Evolutionary conservation across 2,329 filamentous ascomycete species (phyloP).

Genomic region (Pezicula rhizophila): DNA sequence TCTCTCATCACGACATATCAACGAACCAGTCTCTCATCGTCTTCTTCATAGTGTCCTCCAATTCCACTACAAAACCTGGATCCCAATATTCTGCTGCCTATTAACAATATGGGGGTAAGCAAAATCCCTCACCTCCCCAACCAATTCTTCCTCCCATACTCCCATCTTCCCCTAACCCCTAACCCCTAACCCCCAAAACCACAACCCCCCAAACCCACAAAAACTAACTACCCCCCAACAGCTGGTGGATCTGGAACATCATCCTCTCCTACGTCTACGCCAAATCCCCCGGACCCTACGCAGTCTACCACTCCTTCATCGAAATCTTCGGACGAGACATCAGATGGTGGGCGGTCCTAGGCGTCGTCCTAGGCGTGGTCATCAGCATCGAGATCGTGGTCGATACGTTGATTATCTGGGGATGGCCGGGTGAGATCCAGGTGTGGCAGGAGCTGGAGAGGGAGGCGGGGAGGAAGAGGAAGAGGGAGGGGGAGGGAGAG

Average conservation of each 20-base stretch:
- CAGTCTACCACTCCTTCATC: constrained; percentile 63
- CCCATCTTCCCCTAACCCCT: too few relatives aligned
- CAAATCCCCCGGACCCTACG: constrained; percentile 51
- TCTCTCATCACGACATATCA: constrained; percentile 27
- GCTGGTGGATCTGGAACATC: constrained; percentile 86
- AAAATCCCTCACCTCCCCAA: too few relatives aligned
- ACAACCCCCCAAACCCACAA: too few relatives aligned
- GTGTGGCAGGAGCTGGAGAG: constrained; percentile 74
- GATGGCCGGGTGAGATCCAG: constrained; percentile 71
- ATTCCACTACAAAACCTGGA: constrained; percentile 66
- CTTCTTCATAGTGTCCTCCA: constrained; percentile 59
- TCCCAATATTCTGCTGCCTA: constrained; percentile 51
- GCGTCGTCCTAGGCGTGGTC: constrained; percentile 56
- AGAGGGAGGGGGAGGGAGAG: too few relatives aligned
- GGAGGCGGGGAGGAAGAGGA: too few relatives aligned
- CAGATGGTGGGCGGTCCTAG: constrained; percentile 69
- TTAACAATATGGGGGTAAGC: constrained; percentile 39
- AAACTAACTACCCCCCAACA: constrained; percentile 25
- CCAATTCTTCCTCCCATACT: too few relatives aligned
- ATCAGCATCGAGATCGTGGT: constrained; percentile 65
- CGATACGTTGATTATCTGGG: constrained; percentile 56
- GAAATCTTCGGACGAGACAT: constrained; percentile 62
- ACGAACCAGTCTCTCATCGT: too few relatives aligned
- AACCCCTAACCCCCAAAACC: too few relatives aligned
- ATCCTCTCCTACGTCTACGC: constrained; percentile 56